phyloP scores from a whole-genome alignment of 1,284 basidiomycete species.

The Termitomyces sp. region DNA sequence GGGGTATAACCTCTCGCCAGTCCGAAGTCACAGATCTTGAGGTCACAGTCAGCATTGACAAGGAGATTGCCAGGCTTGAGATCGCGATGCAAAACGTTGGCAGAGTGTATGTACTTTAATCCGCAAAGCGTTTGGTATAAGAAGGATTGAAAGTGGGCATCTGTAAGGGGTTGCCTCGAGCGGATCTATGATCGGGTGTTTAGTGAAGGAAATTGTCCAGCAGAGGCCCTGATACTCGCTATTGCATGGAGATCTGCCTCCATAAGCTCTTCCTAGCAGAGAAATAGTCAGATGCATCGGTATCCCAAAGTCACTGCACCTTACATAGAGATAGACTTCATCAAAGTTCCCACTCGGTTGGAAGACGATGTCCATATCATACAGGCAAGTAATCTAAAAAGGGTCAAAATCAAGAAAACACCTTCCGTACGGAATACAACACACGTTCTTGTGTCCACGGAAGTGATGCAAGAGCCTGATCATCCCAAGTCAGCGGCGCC shows the following conservation, averaged over 20 bases:
- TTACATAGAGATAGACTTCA: slow-evolving; percentile 90
- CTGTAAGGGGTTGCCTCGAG: slow-evolving; percentile 94
- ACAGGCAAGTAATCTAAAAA: slow-evolving; percentile 80
- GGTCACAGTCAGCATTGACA: slow-evolving; percentile 97
- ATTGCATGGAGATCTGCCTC: slow-evolving; percentile 99
- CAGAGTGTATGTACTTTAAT: slow-evolving; percentile 98
- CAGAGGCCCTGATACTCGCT: slow-evolving; percentile 41
- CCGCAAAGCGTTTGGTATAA: slow-evolving; percentile 99
- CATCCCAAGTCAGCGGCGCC: slow-evolving; percentile 13
- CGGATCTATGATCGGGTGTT: slow-evolving; percentile 63
- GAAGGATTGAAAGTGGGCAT: slow-evolving; percentile 98
- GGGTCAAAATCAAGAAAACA: slow-evolving; percentile 14
- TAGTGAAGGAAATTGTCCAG: neutral
- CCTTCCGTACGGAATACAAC: slow-evolving; percentile 14
- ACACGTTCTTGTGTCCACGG: slow-evolving; percentile 93
- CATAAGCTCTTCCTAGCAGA: slow-evolving; percentile 90
- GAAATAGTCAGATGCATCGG: neutral
- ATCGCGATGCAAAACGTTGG: slow-evolving; percentile 96
- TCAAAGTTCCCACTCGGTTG: slow-evolving; percentile 86
- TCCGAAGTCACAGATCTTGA: slow-evolving; percentile 99
- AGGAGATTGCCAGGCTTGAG: slow-evolving; percentile 95
- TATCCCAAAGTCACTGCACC: slow-evolving; percentile 22
- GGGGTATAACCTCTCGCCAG: slow-evolving; percentile 93
- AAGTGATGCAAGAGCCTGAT: slow-evolving; percentile 87
- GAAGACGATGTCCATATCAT: slow-evolving; percentile 96